phyloP scores from a whole-genome alignment of 371 early-diverging fungal genomes.

The Conidiobolus incongruus region DNA sequence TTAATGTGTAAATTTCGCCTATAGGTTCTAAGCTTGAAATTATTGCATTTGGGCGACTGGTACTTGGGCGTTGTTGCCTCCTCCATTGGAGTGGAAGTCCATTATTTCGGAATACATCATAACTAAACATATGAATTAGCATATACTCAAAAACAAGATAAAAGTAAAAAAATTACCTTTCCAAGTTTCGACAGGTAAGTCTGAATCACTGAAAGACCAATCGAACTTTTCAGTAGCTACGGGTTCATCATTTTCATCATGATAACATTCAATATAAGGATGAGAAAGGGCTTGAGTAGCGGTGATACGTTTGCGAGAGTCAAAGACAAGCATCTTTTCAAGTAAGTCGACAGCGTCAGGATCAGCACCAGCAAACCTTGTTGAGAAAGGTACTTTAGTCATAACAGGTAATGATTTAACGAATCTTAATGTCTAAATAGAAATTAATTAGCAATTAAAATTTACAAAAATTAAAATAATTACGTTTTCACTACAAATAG shows the following conservation, averaged over 20 bases:
- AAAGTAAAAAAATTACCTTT: conserved; percentile 21
- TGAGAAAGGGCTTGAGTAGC: conserved; percentile 62
- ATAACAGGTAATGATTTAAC: conserved; percentile 69
- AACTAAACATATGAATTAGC: conserved; percentile 8
- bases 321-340: conserved; percentile 38
- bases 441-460: neutral
- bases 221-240: conserved; percentile 61
- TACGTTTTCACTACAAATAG: conserved; percentile 81
- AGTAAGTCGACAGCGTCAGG: conserved; percentile 13
- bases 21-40: no score
- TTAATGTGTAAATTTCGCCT: no score
- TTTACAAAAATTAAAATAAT: conserved; percentile 1
- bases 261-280: conserved; percentile 71
- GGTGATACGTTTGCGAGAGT: conserved; percentile 51
- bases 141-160: neutral
- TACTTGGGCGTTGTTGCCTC: no score
- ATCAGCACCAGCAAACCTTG: conserved; percentile 39
- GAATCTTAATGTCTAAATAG: conserved; percentile 57
- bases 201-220: conserved; percentile 87
- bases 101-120: conserved; percentile 49
- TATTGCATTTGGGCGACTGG: no score
- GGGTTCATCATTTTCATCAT: conserved; percentile 86
- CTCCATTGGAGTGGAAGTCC: conserved; percentile 43
- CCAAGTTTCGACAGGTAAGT: conserved; percentile 73
- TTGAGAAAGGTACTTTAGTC: conserved; percentile 51